Conservation (phyloP, 2,329 filamentous ascomycete genomes). For the Penicillium glabrum region DNA sequence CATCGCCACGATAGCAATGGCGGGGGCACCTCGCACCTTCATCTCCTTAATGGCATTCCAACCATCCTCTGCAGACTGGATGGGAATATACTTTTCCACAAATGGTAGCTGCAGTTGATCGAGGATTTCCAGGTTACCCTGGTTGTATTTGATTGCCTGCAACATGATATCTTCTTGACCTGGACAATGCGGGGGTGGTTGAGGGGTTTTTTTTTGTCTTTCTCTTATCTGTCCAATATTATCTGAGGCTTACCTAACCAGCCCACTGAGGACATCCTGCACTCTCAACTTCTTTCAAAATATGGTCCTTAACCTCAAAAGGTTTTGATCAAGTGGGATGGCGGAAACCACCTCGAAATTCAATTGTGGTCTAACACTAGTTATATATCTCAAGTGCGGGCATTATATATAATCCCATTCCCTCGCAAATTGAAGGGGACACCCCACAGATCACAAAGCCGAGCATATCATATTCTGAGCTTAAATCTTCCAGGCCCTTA, state of each 20-base stretch:
- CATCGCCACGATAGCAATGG: conserved; percentile 96
- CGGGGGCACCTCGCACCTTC: conserved; percentile 74
- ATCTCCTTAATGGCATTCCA: conserved; percentile 68
- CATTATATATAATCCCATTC: background rate
- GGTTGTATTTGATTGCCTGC: conserved; percentile 61
- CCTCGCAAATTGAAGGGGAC: background rate
- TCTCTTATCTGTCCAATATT: background rate
- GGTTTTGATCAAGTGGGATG: background rate
- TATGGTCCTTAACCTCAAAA: background rate
- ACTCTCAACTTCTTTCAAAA: background rate
- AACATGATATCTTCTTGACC: conserved; percentile 40
- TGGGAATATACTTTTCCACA: conserved; percentile 55
- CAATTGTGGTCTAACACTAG: background rate
- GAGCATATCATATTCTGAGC: background rate
- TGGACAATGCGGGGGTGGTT: background rate
- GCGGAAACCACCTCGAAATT: background rate
- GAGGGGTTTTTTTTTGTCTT: background rate
- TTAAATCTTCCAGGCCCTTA: background rate
- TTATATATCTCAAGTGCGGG: background rate
- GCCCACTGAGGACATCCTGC: background rate
- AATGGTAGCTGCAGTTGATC: conserved; percentile 65
- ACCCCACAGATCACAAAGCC: background rate
- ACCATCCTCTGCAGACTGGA: conserved; percentile 58
- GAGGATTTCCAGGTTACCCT: conserved; percentile 59
- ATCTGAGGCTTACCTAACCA: conserved; percentile 5